Base-by-base conservation (phyloP, 164 flowering plant species). In the Akebia trifoliata region DNA sequence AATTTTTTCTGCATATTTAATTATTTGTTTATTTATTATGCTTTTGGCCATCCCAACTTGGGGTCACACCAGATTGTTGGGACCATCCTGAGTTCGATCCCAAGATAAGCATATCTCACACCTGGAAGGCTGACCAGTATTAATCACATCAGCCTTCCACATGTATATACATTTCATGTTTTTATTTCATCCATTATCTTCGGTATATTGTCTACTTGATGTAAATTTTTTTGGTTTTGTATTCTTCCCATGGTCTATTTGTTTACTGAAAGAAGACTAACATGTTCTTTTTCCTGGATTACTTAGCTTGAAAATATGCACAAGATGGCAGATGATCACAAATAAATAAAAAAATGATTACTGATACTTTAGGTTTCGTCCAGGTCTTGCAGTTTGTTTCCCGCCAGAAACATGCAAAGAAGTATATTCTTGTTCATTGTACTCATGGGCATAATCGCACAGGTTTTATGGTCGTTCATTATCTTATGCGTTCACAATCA, bases 401-500 rank as follows among this genome's bases (percentile, higher is more conserved):
- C 38, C 90, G 90, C 44, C 95, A 80, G 51, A 86, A 79, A 62
- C 84, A 74, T 28, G 45, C 86, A 25, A 90, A 85, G 77, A 94
- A 81, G 68, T 77, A 70, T 71, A 71, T 86, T 69, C 79, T 94
- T 64, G 96, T 94, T 12, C 99, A 94, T 49, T 94, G 99, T 61
- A 94, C 99, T 6, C 99, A 90, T 73, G 99, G 99, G 53, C 95
- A 88, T 69, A 94, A 94, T 61, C 95, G 99, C 24, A 94, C 99
- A n/a, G 99, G 99, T 45, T 94, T 69, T 59, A 94, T 94, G 99
- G 88, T 88, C 18, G 68, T 82, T 62, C 87, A 94, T 65, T 90
- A 71, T 75, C 95, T 90, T 40, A 78, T 94, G 86, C 95, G 99
- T 8, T 73, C 91, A 6, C 68, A 48, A 32, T 56, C 77, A 32